A percentile compares a stretch with the other conserved stretches of the same genome.
phyloP scores from a whole-genome alignment of 1,139 yeast genomes.

The Saccharomyces uvarum region DNA sequence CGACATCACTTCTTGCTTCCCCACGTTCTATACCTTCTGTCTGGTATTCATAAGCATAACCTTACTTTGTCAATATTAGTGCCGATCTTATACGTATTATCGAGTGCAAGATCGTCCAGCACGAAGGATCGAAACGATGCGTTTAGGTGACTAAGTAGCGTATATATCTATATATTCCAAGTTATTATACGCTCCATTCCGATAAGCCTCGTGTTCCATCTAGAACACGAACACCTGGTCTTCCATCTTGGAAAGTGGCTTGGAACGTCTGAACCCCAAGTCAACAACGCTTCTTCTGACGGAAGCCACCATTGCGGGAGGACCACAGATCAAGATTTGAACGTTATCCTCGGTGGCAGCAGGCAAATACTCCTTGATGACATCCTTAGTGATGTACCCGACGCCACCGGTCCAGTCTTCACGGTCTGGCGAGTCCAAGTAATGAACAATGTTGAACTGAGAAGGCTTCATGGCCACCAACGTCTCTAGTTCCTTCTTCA shows the following conservation, averaged over 20 bases:
- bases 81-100: background rate
- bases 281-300: conserved; percentile 73
- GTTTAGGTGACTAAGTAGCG: background rate
- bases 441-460: conserved; percentile 59
- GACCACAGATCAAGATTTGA: conserved; percentile 86
- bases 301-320: conserved; percentile 80
- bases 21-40: background rate
- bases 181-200: background rate
- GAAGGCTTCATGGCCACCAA: conserved; percentile 60
- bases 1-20: conserved; percentile 7
- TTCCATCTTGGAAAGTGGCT: conserved; percentile 83
- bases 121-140: background rate
- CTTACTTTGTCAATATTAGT: background rate
- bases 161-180: background rate
- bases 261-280: conserved; percentile 80
- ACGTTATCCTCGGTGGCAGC: conserved; percentile 38
- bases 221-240: conserved; percentile 89
- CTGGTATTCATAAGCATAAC: background rate
- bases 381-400: conserved; percentile 77
- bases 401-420: conserved; percentile 66
- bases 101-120: background rate
- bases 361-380: conserved; percentile 61
- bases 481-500: conserved; percentile 70
- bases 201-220: conserved; percentile 2
- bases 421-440: conserved; percentile 57